A percentile compares a stretch with the other conserved stretches of the same genome.
Conservation (phyloP, 345 rosid genomes). For the Euphorbia peplus region DNA sequence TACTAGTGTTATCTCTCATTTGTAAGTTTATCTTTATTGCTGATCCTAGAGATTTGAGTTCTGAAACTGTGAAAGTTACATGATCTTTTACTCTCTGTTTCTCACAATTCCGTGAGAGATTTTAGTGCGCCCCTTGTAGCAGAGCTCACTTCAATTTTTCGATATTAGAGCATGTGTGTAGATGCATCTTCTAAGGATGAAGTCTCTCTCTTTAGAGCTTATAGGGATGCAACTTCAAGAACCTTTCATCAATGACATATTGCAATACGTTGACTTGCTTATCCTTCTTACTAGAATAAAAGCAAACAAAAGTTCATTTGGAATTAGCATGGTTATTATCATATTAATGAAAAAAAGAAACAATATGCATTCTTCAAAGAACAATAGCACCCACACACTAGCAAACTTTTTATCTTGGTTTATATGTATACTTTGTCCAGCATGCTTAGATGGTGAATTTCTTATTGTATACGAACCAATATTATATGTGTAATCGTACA, state of each 20-base stretch:
- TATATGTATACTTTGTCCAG: neutral
- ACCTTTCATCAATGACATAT: conserved; percentile 6
- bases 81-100: conserved; percentile 32
- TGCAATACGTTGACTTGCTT: conserved; percentile 3
- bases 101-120: conserved; percentile 29
- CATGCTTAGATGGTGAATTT: neutral
- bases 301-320: neutral
- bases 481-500: neutral
- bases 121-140: conserved; percentile 49
- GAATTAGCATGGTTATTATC: conserved; percentile 6
- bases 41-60: conserved; percentile 85
- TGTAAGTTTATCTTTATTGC: conserved; percentile 80
- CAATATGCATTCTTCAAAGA: neutral
- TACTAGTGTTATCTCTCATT: conserved; percentile 10
- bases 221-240: neutral
- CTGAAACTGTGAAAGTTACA: conserved; percentile 71
- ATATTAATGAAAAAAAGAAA: neutral
- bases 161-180: conserved; percentile 76
- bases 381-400: neutral
- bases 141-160: conserved; percentile 71
- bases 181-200: conserved; percentile 69
- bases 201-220: conserved; percentile 37
- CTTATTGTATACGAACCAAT: neutral
- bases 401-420: neutral
- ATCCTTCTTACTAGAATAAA: conserved; percentile 2